Base-by-base conservation (phyloP, 768 basidiomycete species). In the Leccinum arenicola region DNA sequence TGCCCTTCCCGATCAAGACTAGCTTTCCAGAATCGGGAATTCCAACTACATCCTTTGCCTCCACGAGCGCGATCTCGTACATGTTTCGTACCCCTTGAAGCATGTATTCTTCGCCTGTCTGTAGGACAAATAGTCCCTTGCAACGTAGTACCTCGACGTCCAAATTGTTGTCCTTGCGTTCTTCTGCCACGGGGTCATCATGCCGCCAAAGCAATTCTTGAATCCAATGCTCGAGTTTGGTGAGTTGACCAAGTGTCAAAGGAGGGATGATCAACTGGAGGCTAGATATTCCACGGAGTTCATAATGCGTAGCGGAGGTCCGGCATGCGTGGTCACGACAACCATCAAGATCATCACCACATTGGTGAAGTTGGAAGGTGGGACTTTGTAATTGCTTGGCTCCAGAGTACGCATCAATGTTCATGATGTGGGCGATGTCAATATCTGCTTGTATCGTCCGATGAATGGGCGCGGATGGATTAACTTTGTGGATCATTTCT, bases 61-160 rank as follows among this genome's bases (percentile, higher is more conserved):
- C 67, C 43, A 86, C 75, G 52, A 78, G 73, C 0, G 72, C 68
- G 14, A 95, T 82, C 65, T 99, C 96, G 69, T 95, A 99, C 72
- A 98, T 81, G 64, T 78, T 92, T 63, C 92, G 79, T 12, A 99
- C 97, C 3, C 95, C 97, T 69, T 99, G 97, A 49, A 99, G 74
- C 55, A 98, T 84, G 64, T 86, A 82, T 57, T 82, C 78, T 54
- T 81, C 77, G 3, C 89, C 89, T 0, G 75, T 72, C 3, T 78
- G 71, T 10, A 78, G 75, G 17, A 72, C 72, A 62, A 96, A 86
- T 19, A 94, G 78, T 8, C 95, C 96, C 70, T 99, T 98, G 67
- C 93, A 92, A 15, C 97, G 85, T 19, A 99, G 75, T 5, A 97
- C 80, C 55, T 86, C 82, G 43, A 93, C 65, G 21, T 63, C 35